Percentiles rank a stretch among this genome's conserved stretches.
Evolutionary conservation across 78 protist genomes (phyloP).

Genomic region (Blattamonas nauphoetae): DNA sequence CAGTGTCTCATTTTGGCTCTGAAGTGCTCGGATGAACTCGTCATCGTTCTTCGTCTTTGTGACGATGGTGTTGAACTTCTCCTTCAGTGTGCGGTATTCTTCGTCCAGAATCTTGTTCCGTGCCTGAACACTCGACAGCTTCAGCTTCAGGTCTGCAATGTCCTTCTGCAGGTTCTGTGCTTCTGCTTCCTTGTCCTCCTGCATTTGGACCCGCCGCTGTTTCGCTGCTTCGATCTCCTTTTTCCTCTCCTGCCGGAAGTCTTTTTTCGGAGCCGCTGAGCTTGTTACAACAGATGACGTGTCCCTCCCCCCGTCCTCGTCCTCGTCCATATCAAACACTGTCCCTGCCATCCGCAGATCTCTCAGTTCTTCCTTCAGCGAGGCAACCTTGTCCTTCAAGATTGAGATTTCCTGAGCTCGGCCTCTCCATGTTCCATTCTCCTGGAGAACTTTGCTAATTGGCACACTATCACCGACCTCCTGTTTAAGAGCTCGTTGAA

Average conservation of each 20-base stretch:
- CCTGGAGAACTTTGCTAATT: background rate
- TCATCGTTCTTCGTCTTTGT: background rate
- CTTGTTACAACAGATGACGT: background rate
- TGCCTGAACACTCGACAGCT: background rate
- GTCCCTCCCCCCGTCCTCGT: background rate
- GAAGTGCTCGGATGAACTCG: background rate
- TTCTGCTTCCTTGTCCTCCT: background rate
- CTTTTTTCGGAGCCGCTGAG: background rate
- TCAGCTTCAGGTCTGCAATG: background rate
- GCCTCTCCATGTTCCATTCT: background rate
- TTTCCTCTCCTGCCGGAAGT: background rate
- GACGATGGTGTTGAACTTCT: background rate
- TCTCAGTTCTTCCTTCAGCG: background rate
- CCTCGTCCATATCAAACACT: background rate
- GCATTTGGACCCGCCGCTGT: background rate
- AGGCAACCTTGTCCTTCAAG: background rate
- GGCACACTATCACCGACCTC: background rate
- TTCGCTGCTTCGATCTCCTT: background rate
- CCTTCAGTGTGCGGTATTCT: background rate
- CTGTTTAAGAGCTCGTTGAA: background rate
- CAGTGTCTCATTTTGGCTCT: background rate
- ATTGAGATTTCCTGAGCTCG: background rate
- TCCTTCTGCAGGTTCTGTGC: background rate
- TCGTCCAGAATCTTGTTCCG: background rate
- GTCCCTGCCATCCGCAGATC: background rate